These are phyloP conservation scores for Rhodomyrtus tomentosa DNA, from an alignment of 345 rosid species.

Conservation along the genomic window DNA sequence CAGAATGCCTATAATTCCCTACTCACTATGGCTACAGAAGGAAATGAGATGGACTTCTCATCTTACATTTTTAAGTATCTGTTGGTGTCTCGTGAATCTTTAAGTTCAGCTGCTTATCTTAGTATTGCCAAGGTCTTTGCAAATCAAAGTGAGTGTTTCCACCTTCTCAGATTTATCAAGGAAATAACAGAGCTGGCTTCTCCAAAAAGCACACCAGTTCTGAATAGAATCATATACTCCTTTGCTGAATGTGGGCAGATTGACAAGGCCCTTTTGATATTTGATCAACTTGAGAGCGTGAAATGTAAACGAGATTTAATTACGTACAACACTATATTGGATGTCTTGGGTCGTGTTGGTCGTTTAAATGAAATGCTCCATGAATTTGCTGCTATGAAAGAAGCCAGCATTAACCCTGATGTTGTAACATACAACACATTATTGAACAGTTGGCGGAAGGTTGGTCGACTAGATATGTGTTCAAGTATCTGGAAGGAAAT, in stretches of 20 bases:
- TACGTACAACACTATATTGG: slow-evolving; percentile 61
- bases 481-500: slow-evolving; percentile 40
- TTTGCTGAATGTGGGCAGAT: slow-evolving; percentile 61
- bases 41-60: slow-evolving; percentile 17
- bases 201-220: slow-evolving; percentile 23
- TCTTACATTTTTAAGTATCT: slow-evolving; percentile 33
- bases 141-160: slow-evolving; percentile 18
- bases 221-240: slow-evolving; percentile 54
- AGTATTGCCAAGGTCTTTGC: slow-evolving; percentile 50
- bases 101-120: slow-evolving; percentile 44
- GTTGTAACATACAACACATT: slow-evolving; percentile 66
- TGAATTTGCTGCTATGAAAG: slow-evolving; percentile 49
- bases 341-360: slow-evolving; percentile 56
- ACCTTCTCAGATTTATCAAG: slow-evolving; percentile 33
- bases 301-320: slow-evolving; percentile 51
- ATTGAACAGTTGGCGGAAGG: slow-evolving; percentile 50
- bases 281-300: slow-evolving; percentile 31
- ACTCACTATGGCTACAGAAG: slow-evolving; percentile 28
- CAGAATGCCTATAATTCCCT: slow-evolving; percentile 22
- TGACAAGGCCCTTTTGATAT: slow-evolving; percentile 45
- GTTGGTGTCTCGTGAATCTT: slow-evolving; percentile 18
- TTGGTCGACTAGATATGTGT: slow-evolving; percentile 64
- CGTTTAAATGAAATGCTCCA: slow-evolving; percentile 44
- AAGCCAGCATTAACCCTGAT: slow-evolving; percentile 40
- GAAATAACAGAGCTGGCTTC: slow-evolving; percentile 31